A percentile compares a stretch with the other conserved stretches of the same genome.
Evolutionary conservation across 768 basidiomycete genomes (phyloP).

Genomic region (Butyriboletus loyo): DNA sequence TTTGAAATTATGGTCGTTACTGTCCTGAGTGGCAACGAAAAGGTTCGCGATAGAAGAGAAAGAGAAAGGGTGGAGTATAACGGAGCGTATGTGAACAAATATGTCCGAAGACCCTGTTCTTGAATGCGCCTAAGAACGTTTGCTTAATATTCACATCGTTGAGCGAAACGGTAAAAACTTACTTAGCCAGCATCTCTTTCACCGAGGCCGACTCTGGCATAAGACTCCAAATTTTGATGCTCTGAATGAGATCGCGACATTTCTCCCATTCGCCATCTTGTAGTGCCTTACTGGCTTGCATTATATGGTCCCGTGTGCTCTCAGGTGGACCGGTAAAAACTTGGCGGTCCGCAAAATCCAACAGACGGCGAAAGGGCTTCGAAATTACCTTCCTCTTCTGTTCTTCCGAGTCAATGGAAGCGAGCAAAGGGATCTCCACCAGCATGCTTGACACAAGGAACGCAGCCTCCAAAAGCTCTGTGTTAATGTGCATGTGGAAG

Average conservation of each 20-base stretch:
- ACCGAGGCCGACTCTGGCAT: constrained; percentile 87
- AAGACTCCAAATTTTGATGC: constrained; percentile 97
- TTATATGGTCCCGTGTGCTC: constrained; percentile 97
- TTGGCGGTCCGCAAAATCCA: constrained; percentile 97
- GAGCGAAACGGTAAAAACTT: constrained; percentile 26
- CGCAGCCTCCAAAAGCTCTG: constrained; percentile 94
- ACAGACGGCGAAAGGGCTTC: constrained; percentile 92
- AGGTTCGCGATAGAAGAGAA: constrained; percentile 80
- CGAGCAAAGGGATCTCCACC: constrained; percentile 92
- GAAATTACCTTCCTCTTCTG: constrained; percentile 89
- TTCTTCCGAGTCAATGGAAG: constrained; percentile 93
- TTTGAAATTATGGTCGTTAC: constrained; percentile 87
- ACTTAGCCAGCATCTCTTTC: constrained; percentile 95
- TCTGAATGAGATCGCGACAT: constrained; percentile 88
- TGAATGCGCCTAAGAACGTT: constrained; percentile 78
- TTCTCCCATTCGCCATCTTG: constrained; percentile 98
- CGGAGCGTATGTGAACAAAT: constrained; percentile 93
- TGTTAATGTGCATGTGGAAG: constrained; percentile 99
- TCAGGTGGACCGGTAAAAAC: constrained; percentile 99
- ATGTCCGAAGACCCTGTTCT: constrained; percentile 95
- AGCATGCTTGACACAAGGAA: constrained; percentile 99
- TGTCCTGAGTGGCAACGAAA: constrained; percentile 73
- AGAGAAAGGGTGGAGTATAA: constrained; percentile 92
- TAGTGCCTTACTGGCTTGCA: constrained; percentile 96
- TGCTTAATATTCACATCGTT: background rate